Evolutionary conservation across 2,329 filamentous ascomycete genomes (phyloP).

Genomic region (Delphinella strobiligena): DNA sequence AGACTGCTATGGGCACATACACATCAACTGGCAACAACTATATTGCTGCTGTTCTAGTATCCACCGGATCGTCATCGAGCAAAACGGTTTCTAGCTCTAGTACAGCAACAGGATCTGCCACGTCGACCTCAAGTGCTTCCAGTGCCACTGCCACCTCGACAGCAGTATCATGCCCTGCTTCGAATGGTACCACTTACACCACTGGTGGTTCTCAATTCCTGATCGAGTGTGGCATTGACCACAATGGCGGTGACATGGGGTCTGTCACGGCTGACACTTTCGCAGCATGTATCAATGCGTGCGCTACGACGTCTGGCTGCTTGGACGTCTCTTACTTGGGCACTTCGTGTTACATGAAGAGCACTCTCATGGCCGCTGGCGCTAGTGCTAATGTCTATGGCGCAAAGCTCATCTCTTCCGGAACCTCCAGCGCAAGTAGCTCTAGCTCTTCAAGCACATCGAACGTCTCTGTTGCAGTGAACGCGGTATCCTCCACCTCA

Average conservation of each 20-base stretch:
- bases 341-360: constrained; percentile 12
- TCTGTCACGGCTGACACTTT: constrained; percentile 13
- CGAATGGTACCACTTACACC: constrained; percentile 14
- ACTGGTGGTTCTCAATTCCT: constrained; percentile 15
- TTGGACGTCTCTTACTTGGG: constrained; percentile 16
- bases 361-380: constrained; percentile 12
- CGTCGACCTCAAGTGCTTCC: constrained; percentile 4
- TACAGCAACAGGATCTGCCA: constrained; percentile 2
- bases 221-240: constrained; percentile 19
- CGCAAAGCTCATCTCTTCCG: constrained; percentile 16
- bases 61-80: background rate
- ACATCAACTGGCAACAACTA: constrained; percentile 5
- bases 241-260: constrained; percentile 17
- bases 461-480: no score
- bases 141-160: constrained; percentile 8
- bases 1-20: constrained; percentile 9
- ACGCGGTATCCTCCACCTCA: no score
- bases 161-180: constrained; percentile 15
- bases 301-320: constrained; percentile 12
- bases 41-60: constrained; percentile 9
- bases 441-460: no score
- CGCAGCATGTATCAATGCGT: constrained; percentile 15
- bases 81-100: background rate
- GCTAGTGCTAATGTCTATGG: constrained; percentile 14
- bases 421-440: background rate